Evolutionary conservation across 2,329 filamentous ascomycete genomes (phyloP).

Genomic region (Fusarium sp.): DNA sequence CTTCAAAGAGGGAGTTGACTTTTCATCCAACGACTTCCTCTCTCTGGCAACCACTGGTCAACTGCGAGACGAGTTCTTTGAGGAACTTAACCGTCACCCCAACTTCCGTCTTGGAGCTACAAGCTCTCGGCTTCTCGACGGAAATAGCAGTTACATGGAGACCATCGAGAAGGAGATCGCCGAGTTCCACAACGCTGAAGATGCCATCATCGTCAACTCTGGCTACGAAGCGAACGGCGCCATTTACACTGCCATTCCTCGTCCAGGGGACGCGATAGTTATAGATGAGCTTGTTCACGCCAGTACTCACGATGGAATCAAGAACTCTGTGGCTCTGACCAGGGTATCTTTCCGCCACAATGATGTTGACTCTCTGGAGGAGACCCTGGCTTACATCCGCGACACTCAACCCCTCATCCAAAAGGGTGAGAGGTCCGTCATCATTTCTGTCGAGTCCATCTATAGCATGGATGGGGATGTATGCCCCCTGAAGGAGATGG

Average conservation of each 20-base stretch:
- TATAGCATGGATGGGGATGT: constrained; percentile 62
- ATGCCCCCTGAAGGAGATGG: constrained; percentile 50
- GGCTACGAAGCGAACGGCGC: constrained; percentile 65
- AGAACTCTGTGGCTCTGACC: constrained; percentile 60
- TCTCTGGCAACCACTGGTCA: constrained; percentile 61
- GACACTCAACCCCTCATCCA: constrained; percentile 44
- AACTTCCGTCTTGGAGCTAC: constrained; percentile 59
- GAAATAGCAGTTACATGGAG: constrained; percentile 68
- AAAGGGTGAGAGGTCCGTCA: constrained; percentile 45
- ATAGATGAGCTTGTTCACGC: constrained; percentile 76
- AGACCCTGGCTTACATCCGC: constrained; percentile 47
- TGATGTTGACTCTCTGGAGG: constrained; percentile 46
- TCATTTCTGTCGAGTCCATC: constrained; percentile 55
- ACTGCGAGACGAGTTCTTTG: constrained; percentile 60
- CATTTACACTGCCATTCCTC: constrained; percentile 61
- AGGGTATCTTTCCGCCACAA: constrained; percentile 61
- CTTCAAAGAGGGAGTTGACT: constrained; percentile 54
- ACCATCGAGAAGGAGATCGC: constrained; percentile 70
- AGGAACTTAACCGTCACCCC: constrained; percentile 56
- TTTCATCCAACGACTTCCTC: constrained; percentile 75
- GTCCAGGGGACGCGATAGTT: constrained; percentile 68
- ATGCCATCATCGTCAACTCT: constrained; percentile 69
- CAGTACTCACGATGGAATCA: constrained; percentile 73
- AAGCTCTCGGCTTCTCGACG: constrained; percentile 72
- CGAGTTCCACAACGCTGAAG: constrained; percentile 66